Percentiles rank a stretch among this genome's conserved stretches.
These are phyloP conservation scores for Rhodotorula babjevae DNA, from an alignment of 768 basidiomycete species.

Conservation along the genomic window DNA sequence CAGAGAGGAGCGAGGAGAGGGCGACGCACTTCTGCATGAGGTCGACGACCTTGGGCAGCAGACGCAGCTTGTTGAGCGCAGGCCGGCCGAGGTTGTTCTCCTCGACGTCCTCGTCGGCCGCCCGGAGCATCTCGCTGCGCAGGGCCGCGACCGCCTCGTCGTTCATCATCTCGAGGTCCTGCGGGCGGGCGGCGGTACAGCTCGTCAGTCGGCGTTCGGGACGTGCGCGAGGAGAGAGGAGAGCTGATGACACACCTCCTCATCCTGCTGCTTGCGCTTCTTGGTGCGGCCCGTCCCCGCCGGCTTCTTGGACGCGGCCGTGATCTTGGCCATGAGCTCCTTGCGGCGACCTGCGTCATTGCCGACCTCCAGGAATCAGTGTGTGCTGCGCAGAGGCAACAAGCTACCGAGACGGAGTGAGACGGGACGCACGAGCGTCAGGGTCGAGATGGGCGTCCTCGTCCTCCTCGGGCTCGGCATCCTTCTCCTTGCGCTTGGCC, in stretches of 20 bases:
- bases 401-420: not conserved
- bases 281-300: conserved; percentile 50
- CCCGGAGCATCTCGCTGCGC: conserved; percentile 78
- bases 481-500: conserved; percentile 39
- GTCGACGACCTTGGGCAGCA: conserved; percentile 86
- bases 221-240: too few relatives aligned
- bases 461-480: conserved; percentile 8
- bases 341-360: conserved; percentile 67
- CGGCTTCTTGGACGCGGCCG: conserved; percentile 78
- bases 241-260: conserved; percentile 20
- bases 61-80: conserved; percentile 73
- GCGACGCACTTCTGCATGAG: conserved; percentile 64
- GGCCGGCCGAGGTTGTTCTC: conserved; percentile 74
- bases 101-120: conserved; percentile 75
- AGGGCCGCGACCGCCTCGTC: conserved; percentile 87
- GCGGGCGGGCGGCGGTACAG: not conserved
- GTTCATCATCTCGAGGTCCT: conserved; percentile 68
- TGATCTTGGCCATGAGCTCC: conserved; percentile 74
- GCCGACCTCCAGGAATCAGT: too few relatives aligned
- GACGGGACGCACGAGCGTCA: conserved; percentile 61
- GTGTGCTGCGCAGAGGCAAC: not conserved
- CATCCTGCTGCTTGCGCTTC: conserved; percentile 38
- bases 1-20: too few relatives aligned
- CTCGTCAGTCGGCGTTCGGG: too few relatives aligned
- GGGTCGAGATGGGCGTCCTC: conserved; percentile 50